Evolutionary conservation across 768 basidiomycete species (phyloP).

Genomic region (Lentinula sp.): DNA sequence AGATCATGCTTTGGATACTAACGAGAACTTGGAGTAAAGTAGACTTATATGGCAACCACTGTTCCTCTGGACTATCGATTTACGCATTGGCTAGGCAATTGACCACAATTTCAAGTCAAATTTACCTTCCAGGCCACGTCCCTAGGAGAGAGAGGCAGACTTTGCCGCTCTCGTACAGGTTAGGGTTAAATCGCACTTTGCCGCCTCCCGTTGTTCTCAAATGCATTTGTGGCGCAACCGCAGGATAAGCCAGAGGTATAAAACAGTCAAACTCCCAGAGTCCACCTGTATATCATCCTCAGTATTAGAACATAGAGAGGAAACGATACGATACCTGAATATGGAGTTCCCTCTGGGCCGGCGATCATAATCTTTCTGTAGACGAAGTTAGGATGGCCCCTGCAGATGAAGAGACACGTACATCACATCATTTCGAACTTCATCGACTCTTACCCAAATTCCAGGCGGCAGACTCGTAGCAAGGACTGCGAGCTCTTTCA

Average conservation of each 20-base stretch:
- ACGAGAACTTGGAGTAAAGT: constrained; percentile 53
- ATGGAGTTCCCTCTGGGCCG: constrained; percentile 51
- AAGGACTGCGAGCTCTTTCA: constrained; percentile 52
- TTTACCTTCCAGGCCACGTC: constrained; percentile 48
- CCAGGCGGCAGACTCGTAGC: constrained; percentile 51
- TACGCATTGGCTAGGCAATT: not conserved
- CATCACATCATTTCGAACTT: constrained; percentile 52
- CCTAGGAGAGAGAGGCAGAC: constrained; percentile 52
- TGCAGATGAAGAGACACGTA: constrained; percentile 20
- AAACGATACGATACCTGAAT: constrained; percentile 23
- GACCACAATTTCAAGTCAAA: not conserved
- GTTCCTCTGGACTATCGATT: constrained; percentile 28
- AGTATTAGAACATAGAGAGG: not conserved
- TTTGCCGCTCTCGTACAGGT: constrained; percentile 42
- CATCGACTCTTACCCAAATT: constrained; percentile 52
- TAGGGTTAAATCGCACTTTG: constrained; percentile 49
- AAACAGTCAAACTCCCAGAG: constrained; percentile 56
- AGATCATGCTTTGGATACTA: constrained; percentile 55
- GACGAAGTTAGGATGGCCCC: constrained; percentile 5
- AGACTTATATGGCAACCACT: constrained; percentile 43
- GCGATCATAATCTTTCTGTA: constrained; percentile 51
- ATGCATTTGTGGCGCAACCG: constrained; percentile 39
- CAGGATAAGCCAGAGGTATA: constrained; percentile 46
- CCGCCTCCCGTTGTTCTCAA: constrained; percentile 49
- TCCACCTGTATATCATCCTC: constrained; percentile 34